Conservation (phyloP, 2,329 filamentous ascomycete species). For the Arthrobotrys iridis region DNA sequence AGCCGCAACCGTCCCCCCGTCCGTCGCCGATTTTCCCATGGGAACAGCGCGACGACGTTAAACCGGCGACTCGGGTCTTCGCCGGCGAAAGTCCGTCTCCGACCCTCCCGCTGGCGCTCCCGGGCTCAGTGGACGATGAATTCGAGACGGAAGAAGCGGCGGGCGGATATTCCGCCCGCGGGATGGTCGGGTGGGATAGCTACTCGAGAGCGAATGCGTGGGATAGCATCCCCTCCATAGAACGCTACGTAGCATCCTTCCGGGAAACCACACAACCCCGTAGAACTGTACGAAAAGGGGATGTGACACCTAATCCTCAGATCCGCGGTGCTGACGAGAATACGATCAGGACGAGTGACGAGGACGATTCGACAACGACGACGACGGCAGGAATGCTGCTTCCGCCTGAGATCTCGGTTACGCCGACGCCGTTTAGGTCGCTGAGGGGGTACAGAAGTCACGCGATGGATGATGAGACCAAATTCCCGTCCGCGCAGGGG, state of each 20-base stretch:
- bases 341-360: conserved; percentile 13
- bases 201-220: conserved; percentile 87
- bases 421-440: conserved; percentile 56
- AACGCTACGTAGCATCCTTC: conserved; percentile 79
- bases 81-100: conserved; percentile 65
- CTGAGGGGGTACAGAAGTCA: conserved; percentile 52
- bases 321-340: conserved; percentile 15
- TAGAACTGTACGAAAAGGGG: conserved; percentile 26
- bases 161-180: conserved; percentile 6
- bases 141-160: conserved; percentile 49
- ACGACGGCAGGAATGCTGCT: neutral
- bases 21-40: conserved; percentile 81
- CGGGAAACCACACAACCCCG: conserved; percentile 18
- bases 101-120: conserved; percentile 37
- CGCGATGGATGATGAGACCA: conserved; percentile 55
- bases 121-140: conserved; percentile 59
- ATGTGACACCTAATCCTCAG: conserved; percentile 31
- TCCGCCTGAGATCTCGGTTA: conserved; percentile 56
- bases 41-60: conserved; percentile 67
- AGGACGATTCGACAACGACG: neutral
- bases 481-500: conserved; percentile 57
- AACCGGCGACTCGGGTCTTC: conserved; percentile 71
- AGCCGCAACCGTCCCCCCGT: conserved; percentile 56
- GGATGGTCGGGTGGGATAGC: conserved; percentile 72
- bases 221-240: conserved; percentile 90